Percentiles rank a stretch among this genome's conserved stretches.
Conservation (phyloP, 371 early-diverging fungal species). For the Syncephalastrum monosporum region DNA sequence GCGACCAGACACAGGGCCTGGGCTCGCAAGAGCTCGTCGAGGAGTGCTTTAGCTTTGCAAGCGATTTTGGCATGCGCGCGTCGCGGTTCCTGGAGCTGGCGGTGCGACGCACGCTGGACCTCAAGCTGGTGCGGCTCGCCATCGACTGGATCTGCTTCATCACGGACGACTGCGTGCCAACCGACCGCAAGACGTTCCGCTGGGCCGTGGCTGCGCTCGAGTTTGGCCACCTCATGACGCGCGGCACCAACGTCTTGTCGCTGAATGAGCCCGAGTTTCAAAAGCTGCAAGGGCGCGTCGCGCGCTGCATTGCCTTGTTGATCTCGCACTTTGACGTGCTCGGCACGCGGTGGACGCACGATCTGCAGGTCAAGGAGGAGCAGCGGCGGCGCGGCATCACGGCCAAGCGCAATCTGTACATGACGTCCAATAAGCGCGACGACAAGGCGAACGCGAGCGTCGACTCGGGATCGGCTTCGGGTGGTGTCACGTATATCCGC, state of each 20-base stretch:
- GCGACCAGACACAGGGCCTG: conserved; percentile 52
- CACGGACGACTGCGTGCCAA: conserved; percentile 73
- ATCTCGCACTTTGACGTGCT: conserved; percentile 82
- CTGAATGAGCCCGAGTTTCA: conserved; percentile 71
- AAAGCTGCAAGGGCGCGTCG: conserved; percentile 67
- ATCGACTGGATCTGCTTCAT: conserved; percentile 89
- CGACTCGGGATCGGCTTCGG: conserved; percentile 25
- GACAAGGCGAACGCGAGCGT: conserved; percentile 35
- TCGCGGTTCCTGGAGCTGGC: conserved; percentile 66
- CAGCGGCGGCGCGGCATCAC: conserved; percentile 35
- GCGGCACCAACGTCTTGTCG: conserved; percentile 71
- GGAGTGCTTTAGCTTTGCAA: conserved; percentile 82
- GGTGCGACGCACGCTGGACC: conserved; percentile 52
- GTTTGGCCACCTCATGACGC: conserved; percentile 78
- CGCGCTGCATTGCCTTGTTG: conserved; percentile 77
- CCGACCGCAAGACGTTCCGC: conserved; percentile 80
- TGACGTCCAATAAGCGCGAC: conserved; percentile 26
- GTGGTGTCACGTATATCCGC: conserved; percentile 47
- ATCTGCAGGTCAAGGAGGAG: conserved; percentile 47
- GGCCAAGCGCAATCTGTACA: conserved; percentile 40
- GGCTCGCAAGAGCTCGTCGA: conserved; percentile 76
- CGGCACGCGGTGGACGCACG: conserved; percentile 60
- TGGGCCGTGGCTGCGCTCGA: conserved; percentile 89
- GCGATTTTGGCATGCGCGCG: conserved; percentile 72
- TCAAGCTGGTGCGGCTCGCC: conserved; percentile 67